phyloP scores from a whole-genome alignment of 306 rosid genomes.

The Potentilla sterilis region DNA sequence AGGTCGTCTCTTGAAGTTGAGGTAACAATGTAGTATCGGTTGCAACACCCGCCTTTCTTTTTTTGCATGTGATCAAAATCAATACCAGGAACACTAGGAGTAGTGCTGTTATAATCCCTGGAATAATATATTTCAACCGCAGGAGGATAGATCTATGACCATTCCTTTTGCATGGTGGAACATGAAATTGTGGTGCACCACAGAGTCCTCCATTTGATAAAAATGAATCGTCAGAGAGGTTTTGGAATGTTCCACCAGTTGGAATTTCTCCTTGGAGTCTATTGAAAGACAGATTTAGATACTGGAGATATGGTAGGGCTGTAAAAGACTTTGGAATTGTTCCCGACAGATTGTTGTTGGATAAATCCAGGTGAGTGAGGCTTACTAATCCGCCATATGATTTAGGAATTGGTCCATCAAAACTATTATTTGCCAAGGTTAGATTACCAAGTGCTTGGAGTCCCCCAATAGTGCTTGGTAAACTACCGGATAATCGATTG shows the following conservation, averaged over 20 bases:
- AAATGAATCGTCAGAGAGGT: slow-evolving; percentile 25
- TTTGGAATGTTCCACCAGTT: slow-evolving; percentile 19
- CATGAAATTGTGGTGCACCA: slow-evolving; percentile 12
- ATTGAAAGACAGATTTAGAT: background rate
- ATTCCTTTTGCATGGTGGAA: slow-evolving; percentile 20
- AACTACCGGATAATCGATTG: background rate
- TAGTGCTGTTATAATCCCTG: background rate
- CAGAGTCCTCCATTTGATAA: slow-evolving; percentile 25
- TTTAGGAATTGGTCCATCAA: slow-evolving; percentile 18
- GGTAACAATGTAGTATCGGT: background rate
- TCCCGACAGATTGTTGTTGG: no score
- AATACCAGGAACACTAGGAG: background rate
- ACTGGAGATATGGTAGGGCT: background rate
- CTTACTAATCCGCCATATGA: background rate
- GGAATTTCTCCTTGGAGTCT: slow-evolving; percentile 30
- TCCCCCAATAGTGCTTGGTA: background rate
- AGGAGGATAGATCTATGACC: no score
- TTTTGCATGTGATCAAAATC: background rate
- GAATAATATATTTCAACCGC: slow-evolving; percentile 10
- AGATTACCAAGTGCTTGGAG: background rate
- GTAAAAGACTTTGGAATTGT: background rate
- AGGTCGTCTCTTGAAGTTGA: no score
- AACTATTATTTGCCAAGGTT: background rate
- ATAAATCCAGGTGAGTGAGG: background rate
- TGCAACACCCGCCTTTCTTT: background rate